Conservation (phyloP, 2,329 filamentous ascomycete species). For the Lomentospora prolificans region DNA sequence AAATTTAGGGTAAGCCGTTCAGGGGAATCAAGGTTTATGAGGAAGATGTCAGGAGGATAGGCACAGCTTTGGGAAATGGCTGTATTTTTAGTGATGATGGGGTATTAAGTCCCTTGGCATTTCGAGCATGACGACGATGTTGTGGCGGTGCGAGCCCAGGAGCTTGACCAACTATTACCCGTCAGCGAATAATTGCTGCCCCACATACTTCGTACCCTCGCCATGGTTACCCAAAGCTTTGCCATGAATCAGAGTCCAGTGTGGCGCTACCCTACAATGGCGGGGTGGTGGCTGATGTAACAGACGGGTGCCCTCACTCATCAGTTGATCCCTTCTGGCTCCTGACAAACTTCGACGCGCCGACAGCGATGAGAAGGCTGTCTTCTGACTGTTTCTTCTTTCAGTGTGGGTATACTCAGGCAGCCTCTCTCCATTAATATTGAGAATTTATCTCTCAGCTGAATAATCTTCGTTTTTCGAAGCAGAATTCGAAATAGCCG, state of each 20-base stretch:
- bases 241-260: background rate
- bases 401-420: no score
- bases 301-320: background rate
- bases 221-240: no score
- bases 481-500: background rate
- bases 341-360: no score
- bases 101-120: slow-evolving; percentile 7
- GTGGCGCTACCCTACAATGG: background rate
- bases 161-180: background rate
- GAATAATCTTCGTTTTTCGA: background rate
- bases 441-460: background rate
- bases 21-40: background rate
- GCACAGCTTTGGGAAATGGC: background rate
- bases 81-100: slow-evolving; percentile 8
- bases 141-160: slow-evolving; percentile 4
- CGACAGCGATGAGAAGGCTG: no score
- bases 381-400: no score
- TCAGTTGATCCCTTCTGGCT: no score
- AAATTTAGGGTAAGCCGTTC: background rate
- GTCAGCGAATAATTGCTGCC: background rate
- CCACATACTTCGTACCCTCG: no score
- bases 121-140: slow-evolving; percentile 5
- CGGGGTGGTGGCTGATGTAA: background rate
- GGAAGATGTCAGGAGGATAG: background rate
- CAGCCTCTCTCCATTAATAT: background rate